Percentiles rank a stretch among this genome's conserved stretches.
Evolutionary conservation across 1,284 basidiomycete species (phyloP).

Genomic region (Trametes versicolor): DNA sequence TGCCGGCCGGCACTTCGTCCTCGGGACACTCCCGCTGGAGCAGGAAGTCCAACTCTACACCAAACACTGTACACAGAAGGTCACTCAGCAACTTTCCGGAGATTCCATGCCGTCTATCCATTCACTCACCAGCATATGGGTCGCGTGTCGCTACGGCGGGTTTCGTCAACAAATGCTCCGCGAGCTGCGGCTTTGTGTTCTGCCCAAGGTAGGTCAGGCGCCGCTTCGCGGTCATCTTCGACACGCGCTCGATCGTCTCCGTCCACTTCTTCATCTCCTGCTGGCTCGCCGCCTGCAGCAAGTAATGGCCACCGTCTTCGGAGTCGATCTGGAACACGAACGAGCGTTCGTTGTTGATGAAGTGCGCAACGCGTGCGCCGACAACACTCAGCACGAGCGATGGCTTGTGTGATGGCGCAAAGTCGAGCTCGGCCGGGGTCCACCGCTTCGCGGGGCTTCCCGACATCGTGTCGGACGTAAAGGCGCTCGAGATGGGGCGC

Average conservation of each 20-base stretch:
- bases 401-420: conserved; percentile 73
- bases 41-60: conserved; percentile 75
- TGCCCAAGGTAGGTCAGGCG: conserved; percentile 84
- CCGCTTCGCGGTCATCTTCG: conserved; percentile 76
- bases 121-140: conserved; percentile 67
- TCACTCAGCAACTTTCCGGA: conserved; percentile 2
- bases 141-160: conserved; percentile 55
- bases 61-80: conserved; percentile 68
- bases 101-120: not conserved
- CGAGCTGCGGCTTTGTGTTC: conserved; percentile 71
- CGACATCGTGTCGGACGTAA: conserved; percentile 66
- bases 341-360: conserved; percentile 81
- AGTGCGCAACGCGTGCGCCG: conserved; percentile 72
- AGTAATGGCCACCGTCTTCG: conserved; percentile 85
- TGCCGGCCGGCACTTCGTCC: conserved; percentile 59
- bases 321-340: conserved; percentile 84
- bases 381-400: conserved; percentile 76
- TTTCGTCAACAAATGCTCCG: conserved; percentile 73
- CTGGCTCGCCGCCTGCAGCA: conserved; percentile 76
- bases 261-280: conserved; percentile 81
- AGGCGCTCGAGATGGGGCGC: conserved; percentile 87
- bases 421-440: conserved; percentile 78
- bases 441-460: conserved; percentile 54
- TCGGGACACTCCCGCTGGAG: conserved; percentile 69
- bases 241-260: conserved; percentile 72